A percentile compares a stretch with the other conserved stretches of the same genome.
Evolutionary conservation across 331 rosid genomes (phyloP).

Genomic region (Malus hybrid): DNA sequence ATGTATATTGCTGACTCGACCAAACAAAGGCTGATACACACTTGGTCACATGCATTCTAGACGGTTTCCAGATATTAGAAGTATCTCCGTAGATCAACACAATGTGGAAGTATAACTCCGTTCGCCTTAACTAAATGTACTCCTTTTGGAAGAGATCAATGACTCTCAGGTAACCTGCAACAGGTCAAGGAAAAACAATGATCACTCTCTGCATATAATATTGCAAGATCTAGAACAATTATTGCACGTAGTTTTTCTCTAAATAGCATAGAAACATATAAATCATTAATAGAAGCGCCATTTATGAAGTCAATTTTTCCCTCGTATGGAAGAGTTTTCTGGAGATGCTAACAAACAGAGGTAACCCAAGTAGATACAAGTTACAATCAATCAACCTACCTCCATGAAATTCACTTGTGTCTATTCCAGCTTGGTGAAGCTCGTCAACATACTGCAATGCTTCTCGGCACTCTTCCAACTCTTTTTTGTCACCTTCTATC

Average conservation of each 20-base stretch:
- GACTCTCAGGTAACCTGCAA: slow-evolving; percentile 93
- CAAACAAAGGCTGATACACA: neutral
- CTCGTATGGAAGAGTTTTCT: neutral
- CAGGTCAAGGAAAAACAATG: slow-evolving; percentile 8
- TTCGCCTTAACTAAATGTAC: neutral
- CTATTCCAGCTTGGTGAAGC: slow-evolving; percentile 96
- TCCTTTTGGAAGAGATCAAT: slow-evolving; percentile 27
- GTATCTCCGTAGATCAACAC: slow-evolving; percentile 4
- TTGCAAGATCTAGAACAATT: neutral
- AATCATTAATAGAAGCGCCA: neutral
- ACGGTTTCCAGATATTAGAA: neutral
- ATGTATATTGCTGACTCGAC: neutral
- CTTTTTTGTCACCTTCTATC: slow-evolving; percentile 68
- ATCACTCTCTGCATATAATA: neutral
- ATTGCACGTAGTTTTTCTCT: neutral
- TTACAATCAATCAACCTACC: slow-evolving; percentile 39
- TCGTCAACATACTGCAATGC: slow-evolving; percentile 91
- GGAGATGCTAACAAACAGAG: neutral
- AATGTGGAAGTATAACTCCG: neutral
- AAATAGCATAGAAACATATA: neutral
- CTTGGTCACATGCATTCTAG: neutral
- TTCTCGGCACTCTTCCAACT: slow-evolving; percentile 90
- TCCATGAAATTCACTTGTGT: slow-evolving; percentile 96
- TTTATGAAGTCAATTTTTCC: too few species aligned
- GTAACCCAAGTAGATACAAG: neutral